These are phyloP conservation scores for Corynespora cassiicola DNA, from an alignment of 2,329 filamentous ascomycete species.

Conservation along the genomic window DNA sequence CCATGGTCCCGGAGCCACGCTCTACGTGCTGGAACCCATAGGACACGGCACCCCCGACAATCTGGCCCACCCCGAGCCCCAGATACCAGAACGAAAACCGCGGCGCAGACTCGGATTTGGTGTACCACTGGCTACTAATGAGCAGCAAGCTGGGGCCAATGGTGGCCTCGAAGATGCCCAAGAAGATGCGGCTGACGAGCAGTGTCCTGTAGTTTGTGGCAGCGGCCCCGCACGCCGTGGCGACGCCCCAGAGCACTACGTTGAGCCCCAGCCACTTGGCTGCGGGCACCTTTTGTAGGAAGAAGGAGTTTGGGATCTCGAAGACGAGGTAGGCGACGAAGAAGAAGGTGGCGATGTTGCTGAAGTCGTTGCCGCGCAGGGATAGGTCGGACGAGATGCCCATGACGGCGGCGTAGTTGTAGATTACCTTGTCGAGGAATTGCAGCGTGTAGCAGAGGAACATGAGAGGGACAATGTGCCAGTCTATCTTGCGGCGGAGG, in stretches of 20 bases:
- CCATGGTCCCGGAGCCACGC: conserved; percentile 3
- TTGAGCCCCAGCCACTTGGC: conserved; percentile 58
- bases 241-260: conserved; percentile 54
- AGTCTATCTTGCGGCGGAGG: conserved; percentile 42
- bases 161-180: conserved; percentile 61
- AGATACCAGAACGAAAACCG: conserved; percentile 69
- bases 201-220: conserved; percentile 55
- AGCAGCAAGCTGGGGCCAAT: conserved; percentile 60
- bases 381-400: conserved; percentile 44
- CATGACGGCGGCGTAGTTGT: conserved; percentile 48
- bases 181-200: conserved; percentile 55
- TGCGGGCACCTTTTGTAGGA: conserved; percentile 57
- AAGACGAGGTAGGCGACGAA: conserved; percentile 46
- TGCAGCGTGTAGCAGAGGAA: conserved; percentile 39
- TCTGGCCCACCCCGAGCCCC: conserved; percentile 50
- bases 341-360: conserved; percentile 40
- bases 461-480: conserved; percentile 46
- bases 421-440: conserved; percentile 45
- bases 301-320: conserved; percentile 45
- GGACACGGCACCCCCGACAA: conserved; percentile 20
- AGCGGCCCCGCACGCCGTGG: conserved; percentile 55
- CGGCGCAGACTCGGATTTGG: conserved; percentile 63
- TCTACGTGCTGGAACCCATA: conserved; percentile 30
- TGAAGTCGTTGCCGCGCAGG: conserved; percentile 44
- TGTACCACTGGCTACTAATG: conserved; percentile 63